Evolutionary conservation across 1,284 basidiomycete genomes (phyloP), one percentile per base, ranked within the genome.

Genomic region (Gomphus sp.): DNA sequence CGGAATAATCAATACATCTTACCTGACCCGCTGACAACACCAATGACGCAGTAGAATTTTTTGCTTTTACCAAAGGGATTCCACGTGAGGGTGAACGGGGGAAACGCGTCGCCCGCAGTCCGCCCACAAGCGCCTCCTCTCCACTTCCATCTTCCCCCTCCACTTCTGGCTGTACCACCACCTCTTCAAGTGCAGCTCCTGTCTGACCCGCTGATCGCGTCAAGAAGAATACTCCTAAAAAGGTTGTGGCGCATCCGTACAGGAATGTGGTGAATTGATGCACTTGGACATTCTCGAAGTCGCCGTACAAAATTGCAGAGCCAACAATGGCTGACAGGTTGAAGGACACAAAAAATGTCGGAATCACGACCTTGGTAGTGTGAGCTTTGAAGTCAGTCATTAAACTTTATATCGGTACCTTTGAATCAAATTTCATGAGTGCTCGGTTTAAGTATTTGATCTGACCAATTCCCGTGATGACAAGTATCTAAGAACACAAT

Each of bases 271-370:
- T 77, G 63, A 94, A 80, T 66, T 89, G 81, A 67, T 94, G 88
- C 69, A 93, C 87, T 12, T 80, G 79, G 12, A 89, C 84, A 61
- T 80, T 82, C 62, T 84, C 80, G 73, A 99, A 98, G 71, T 98
- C 96, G 37, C 91, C 87, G 69, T 96, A 99, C 3, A 98, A 80
- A 22, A 98, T 89, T 0, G 93, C 92, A 4, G 91, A 94, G 28
- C 95, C 95, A 50, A 93, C 76, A 64, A 99, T 96, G 4, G 93
- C 93, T 45, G 87, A 89, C 22, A 93, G 75, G 50, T 85, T 91
- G 71, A 91, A 91, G 61, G 96, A 79, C 45, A 97, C 93, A 70
- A 98, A 99, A 75, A 98, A 95, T 12, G 88, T 87, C 2, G 96
- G 96, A 62, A 96, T 93, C 37, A 96, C 93, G 56, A 88, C 82